Evolutionary conservation across 2,329 filamentous ascomycete species (phyloP).

Genomic region (Zarea fungicola): DNA sequence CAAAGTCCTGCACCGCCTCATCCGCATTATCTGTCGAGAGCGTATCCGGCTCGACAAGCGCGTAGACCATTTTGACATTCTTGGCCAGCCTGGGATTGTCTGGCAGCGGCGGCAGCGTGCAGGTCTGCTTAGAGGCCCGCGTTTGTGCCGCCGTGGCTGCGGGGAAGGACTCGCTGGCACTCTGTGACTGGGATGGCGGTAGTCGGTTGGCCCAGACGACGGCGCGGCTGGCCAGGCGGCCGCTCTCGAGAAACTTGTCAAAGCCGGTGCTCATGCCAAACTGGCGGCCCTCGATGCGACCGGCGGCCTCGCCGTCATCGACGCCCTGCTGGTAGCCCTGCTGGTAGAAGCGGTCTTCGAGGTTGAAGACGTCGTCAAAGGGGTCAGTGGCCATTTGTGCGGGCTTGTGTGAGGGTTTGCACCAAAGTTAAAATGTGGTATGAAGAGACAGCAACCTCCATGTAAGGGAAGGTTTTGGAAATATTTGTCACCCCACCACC

Average conservation of each 20-base stretch:
- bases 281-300: conserved; percentile 80
- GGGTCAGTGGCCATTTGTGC: conserved; percentile 35
- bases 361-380: conserved; percentile 52
- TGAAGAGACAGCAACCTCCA: not conserved
- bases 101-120: conserved; percentile 39
- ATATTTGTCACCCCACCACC: conserved; percentile 10
- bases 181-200: conserved; percentile 20
- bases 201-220: conserved; percentile 79
- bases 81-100: conserved; percentile 64
- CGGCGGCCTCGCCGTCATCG: conserved; percentile 69
- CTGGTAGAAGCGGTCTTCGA: conserved; percentile 69
- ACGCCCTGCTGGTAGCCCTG: conserved; percentile 74
- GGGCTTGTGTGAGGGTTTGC: not conserved
- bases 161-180: no score
- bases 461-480: conserved; percentile 14
- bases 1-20: conserved; percentile 84
- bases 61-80: conserved; percentile 70
- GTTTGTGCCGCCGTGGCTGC: not conserved
- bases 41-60: conserved; percentile 72
- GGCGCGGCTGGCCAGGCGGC: conserved; percentile 70
- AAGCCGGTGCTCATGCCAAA: conserved; percentile 92
- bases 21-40: conserved; percentile 79
- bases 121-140: conserved; percentile 5
- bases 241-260: conserved; percentile 82
- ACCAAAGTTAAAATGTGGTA: not conserved